phyloP scores from a whole-genome alignment of 2,329 filamentous ascomycete species.

The Coniochaeta sp. region DNA sequence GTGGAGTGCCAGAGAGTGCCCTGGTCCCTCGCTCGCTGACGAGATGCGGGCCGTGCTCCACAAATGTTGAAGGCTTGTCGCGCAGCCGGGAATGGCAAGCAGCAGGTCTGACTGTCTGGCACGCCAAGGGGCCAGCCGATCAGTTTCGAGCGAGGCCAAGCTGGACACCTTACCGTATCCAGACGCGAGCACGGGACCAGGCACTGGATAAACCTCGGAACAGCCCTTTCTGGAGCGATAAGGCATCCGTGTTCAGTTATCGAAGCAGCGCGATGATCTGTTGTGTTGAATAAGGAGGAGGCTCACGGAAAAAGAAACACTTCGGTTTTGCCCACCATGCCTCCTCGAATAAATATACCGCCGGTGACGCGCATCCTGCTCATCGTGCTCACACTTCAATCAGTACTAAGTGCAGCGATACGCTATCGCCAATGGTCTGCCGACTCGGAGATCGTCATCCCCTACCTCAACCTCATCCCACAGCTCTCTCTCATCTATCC shows the following conservation, averaged over 20 bases:
- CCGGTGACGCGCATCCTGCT: slow-evolving; percentile 82
- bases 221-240: background rate
- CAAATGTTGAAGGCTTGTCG: background rate
- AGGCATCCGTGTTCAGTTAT: background rate
- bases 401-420: slow-evolving; percentile 73
- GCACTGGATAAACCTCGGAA: background rate
- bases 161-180: background rate
- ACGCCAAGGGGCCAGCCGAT: background rate
- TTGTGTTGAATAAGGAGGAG: background rate
- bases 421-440: slow-evolving; percentile 63
- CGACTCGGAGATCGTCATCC: slow-evolving; percentile 62
- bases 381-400: slow-evolving; percentile 66
- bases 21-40: background rate
- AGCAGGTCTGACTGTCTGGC: background rate
- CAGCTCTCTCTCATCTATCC: slow-evolving; percentile 79
- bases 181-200: background rate
- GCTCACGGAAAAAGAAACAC: slow-evolving; percentile 1
- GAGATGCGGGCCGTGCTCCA: slow-evolving; percentile 1
- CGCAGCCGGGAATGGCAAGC: background rate
- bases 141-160: background rate
- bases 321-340: slow-evolving; percentile 56
- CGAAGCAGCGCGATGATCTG: background rate
- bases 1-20: background rate
- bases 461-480: slow-evolving; percentile 83
- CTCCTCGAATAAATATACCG: slow-evolving; percentile 82